Percentiles rank a stretch among this genome's conserved stretches.
Conservation (phyloP, 768 basidiomycete genomes). For the Serendipita sp. region DNA sequence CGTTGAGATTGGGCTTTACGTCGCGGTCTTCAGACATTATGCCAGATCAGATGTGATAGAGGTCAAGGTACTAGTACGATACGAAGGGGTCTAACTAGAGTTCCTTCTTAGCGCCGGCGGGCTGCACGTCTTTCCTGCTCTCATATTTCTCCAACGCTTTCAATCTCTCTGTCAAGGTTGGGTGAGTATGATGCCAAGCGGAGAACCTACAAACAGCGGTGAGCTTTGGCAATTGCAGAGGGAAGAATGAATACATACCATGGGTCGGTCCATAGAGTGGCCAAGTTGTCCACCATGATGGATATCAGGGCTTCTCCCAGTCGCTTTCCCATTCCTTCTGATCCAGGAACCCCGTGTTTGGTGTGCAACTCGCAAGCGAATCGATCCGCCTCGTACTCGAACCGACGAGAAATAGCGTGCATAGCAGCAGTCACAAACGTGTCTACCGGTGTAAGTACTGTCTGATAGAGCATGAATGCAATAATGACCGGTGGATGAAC, state of each 20-base stretch:
- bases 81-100: slow-evolving; percentile 11
- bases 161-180: slow-evolving; percentile 80
- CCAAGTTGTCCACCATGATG: slow-evolving; percentile 84
- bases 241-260: slow-evolving; percentile 33
- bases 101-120: slow-evolving; percentile 22
- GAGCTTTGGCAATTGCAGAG: neutral
- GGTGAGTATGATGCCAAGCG: slow-evolving; percentile 91
- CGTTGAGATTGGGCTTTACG: neutral
- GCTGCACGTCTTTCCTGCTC: slow-evolving; percentile 10
- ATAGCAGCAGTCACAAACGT: slow-evolving; percentile 54
- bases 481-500: slow-evolving; percentile 63
- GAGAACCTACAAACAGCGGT: slow-evolving; percentile 50
- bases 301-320: slow-evolving; percentile 69
- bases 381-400: slow-evolving; percentile 86
- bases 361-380: slow-evolving; percentile 66
- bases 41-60: neutral
- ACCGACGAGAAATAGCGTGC: slow-evolving; percentile 70
- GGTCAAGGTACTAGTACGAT: neutral
- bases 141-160: slow-evolving; percentile 63
- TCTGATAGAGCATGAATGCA: slow-evolving; percentile 80
- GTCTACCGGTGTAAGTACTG: slow-evolving; percentile 70
- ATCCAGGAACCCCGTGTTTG: slow-evolving; percentile 17
- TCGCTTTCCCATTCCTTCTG: slow-evolving; percentile 62
- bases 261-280: slow-evolving; percentile 91
- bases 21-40: neutral